These are phyloP conservation scores for Brassica rapa DNA, from an alignment of 345 rosid genomes.

Conservation along the genomic window DNA sequence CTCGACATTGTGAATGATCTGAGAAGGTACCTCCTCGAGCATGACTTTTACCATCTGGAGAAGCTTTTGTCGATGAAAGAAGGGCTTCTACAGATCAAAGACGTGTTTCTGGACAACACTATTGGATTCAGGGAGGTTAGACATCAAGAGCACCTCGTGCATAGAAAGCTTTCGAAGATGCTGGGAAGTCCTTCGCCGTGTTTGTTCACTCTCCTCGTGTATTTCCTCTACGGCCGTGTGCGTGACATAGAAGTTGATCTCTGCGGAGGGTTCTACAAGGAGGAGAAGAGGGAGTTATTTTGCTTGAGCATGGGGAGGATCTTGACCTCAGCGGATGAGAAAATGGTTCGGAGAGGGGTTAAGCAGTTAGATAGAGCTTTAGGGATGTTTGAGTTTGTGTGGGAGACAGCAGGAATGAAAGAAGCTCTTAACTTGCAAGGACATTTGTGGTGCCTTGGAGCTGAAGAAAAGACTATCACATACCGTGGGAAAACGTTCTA, in stretches of 20 bases:
- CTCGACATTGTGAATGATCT: constrained; percentile 77
- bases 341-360: constrained; percentile 58
- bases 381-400: constrained; percentile 60
- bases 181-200: constrained; percentile 73
- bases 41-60: constrained; percentile 48
- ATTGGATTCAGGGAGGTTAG: constrained; percentile 68
- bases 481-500: constrained; percentile 58
- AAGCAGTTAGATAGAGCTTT: constrained; percentile 74
- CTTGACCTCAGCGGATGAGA: constrained; percentile 58
- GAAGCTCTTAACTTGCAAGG: constrained; percentile 63
- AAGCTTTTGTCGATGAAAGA: constrained; percentile 84
- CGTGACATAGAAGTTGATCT: constrained; percentile 71
- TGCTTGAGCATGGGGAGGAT: constrained; percentile 65
- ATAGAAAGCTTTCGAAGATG: constrained; percentile 63
- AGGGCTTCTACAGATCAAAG: constrained; percentile 70
- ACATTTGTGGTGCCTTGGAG: constrained; percentile 68
- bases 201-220: constrained; percentile 68
- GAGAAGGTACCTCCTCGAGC: constrained; percentile 50
- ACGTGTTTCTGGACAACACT: constrained; percentile 60
- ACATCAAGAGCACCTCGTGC: constrained; percentile 66
- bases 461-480: constrained; percentile 44
- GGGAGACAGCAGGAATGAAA: constrained; percentile 76
- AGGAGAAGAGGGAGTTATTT: constrained; percentile 38
- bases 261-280: constrained; percentile 55
- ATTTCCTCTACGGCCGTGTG: constrained; percentile 68